Conservation (phyloP, 2,329 filamentous ascomycete species). For the Epichloe aotearoae region DNA sequence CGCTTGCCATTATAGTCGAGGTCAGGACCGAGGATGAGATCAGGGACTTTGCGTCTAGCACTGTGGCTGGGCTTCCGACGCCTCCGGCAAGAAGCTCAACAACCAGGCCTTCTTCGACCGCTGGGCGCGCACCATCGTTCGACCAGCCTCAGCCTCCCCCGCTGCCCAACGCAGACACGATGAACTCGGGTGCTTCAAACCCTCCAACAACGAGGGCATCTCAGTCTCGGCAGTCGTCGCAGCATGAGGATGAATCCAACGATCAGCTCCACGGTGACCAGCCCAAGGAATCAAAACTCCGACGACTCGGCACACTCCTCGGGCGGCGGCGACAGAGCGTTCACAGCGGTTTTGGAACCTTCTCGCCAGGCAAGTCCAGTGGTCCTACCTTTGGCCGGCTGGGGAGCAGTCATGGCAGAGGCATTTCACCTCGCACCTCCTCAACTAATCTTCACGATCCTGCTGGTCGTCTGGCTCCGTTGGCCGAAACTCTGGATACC, state of each 20-base stretch:
- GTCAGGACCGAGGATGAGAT: slow-evolving; percentile 82
- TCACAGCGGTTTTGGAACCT: slow-evolving; percentile 45
- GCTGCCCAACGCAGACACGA: background rate
- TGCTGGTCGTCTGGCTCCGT: slow-evolving; percentile 39
- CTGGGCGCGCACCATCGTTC: slow-evolving; percentile 5
- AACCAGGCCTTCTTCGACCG: slow-evolving; percentile 26
- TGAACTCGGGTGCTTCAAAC: background rate
- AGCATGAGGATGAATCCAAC: slow-evolving; percentile 4
- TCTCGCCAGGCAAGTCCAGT: slow-evolving; percentile 39
- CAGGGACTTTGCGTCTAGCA: slow-evolving; percentile 47
- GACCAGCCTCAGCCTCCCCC: slow-evolving; percentile 5
- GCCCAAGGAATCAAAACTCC: slow-evolving; percentile 37
- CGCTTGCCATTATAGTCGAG: slow-evolving; percentile 71
- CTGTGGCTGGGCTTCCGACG: slow-evolving; percentile 26
- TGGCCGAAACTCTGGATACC: slow-evolving; percentile 42
- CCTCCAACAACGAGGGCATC: slow-evolving; percentile 4
- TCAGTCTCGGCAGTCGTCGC: slow-evolving; percentile 3
- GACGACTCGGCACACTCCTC: slow-evolving; percentile 57
- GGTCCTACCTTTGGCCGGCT: slow-evolving; percentile 45
- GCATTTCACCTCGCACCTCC: slow-evolving; percentile 43
- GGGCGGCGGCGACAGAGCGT: slow-evolving; percentile 51
- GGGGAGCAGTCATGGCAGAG: slow-evolving; percentile 48
- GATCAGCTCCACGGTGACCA: slow-evolving; percentile 6
- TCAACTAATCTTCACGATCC: slow-evolving; percentile 45
- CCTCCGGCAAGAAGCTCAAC: slow-evolving; percentile 27